These are phyloP conservation scores for Trichomonas gallinae DNA, from an alignment of 208 protist species.

Conservation along the genomic window DNA sequence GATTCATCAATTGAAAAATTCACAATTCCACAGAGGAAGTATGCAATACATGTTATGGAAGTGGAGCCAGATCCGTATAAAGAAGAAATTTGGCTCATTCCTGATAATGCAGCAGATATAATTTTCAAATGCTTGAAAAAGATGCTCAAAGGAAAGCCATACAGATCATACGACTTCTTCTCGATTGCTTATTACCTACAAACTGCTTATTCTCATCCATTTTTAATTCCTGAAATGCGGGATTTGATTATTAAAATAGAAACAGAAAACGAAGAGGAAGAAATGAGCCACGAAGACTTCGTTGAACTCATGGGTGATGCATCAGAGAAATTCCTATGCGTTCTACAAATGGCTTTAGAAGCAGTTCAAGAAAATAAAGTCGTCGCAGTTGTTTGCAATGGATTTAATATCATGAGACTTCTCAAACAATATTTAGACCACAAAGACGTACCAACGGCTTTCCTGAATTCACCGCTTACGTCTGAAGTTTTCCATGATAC, in stretches of 20 bases:
- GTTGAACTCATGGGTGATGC: background rate
- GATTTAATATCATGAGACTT: background rate
- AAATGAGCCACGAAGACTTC: background rate
- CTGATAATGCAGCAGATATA: background rate
- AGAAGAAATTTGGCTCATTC: background rate
- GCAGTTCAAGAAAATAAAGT: background rate
- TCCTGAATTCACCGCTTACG: background rate
- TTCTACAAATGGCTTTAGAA: background rate
- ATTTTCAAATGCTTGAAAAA: background rate
- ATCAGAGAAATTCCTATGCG: background rate
- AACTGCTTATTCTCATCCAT: background rate
- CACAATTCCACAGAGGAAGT: background rate
- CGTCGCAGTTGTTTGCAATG: background rate
- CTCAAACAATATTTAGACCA: background rate
- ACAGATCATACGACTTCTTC: background rate
- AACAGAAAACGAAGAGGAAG: background rate
- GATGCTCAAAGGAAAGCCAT: background rate
- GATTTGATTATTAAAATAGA: background rate
- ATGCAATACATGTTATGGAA: background rate
- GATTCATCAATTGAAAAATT: background rate
- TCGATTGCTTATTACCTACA: background rate
- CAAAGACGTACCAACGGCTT: background rate
- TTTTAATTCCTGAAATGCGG: background rate
- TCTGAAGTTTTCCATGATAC: background rate
- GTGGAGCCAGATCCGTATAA: background rate